A percentile compares a stretch with the other conserved stretches of the same genome.
These are phyloP conservation scores for Pyricularia sp. DNA, from an alignment of 2,329 filamentous ascomycete species.

Conservation along the genomic window DNA sequence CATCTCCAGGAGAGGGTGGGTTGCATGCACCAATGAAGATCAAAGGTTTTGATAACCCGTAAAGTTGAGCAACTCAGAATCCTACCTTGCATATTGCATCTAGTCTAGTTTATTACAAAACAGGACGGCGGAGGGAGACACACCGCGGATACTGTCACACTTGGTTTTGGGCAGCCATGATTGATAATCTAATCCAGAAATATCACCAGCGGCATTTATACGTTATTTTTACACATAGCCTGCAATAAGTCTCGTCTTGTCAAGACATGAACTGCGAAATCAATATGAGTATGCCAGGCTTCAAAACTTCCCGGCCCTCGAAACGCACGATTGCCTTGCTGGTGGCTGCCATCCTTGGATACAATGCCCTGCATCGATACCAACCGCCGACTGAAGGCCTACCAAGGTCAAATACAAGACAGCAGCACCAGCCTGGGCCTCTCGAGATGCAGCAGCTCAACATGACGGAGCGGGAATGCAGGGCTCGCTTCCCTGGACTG, in stretches of 20 bases:
- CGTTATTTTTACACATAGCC: not conserved
- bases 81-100: not conserved
- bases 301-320: not conserved
- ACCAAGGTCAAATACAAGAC: not conserved
- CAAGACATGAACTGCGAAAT: not conserved
- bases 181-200: not conserved
- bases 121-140: not conserved
- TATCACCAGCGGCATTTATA: too few relatives aligned
- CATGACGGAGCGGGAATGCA: constrained; percentile 30
- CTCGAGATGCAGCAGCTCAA: constrained; percentile 18
- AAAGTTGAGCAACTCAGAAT: not conserved
- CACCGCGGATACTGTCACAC: not conserved
- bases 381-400: not conserved
- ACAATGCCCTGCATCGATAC: not conserved
- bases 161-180: not conserved
- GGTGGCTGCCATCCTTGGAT: not conserved
- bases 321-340: not conserved
- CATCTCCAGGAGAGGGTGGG: not conserved
- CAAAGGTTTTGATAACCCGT: not conserved
- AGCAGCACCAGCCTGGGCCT: not conserved
- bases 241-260: not conserved
- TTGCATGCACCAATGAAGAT: not conserved
- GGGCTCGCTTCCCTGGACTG: constrained; percentile 29
- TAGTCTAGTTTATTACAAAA: not conserved
- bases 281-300: not conserved